Evolutionary conservation across 2,329 filamentous ascomycete genomes (phyloP).

Genomic region (Fusarium albidum): DNA sequence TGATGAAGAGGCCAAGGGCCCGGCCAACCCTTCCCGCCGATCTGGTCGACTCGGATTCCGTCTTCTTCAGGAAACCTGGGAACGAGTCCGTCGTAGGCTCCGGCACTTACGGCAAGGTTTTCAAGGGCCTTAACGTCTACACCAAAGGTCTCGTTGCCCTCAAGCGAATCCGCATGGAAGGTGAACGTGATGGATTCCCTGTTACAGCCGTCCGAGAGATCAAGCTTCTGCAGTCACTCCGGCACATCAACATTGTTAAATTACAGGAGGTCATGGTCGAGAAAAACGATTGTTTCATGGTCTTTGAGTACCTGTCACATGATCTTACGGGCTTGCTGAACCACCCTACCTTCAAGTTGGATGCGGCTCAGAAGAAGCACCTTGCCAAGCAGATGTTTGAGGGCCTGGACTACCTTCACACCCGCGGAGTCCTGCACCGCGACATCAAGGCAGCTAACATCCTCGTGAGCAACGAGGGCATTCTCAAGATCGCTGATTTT

Average conservation of each 20-base stretch:
- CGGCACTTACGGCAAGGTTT: constrained; percentile 95
- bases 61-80: constrained; percentile 95
- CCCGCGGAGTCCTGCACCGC: constrained; percentile 90
- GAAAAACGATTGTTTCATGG: constrained; percentile 99
- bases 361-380: constrained; percentile 88
- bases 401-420: constrained; percentile 91
- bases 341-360: constrained; percentile 88
- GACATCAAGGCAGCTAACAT: constrained; percentile 99
- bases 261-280: constrained; percentile 97
- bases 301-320: constrained; percentile 97
- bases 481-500: constrained; percentile 94
- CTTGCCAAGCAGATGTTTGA: constrained; percentile 93
- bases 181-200: constrained; percentile 88
- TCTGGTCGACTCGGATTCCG: constrained; percentile 81
- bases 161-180: constrained; percentile 94
- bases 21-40: constrained; percentile 76
- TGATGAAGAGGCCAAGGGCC: constrained; percentile 74
- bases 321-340: constrained; percentile 95
- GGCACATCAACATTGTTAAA: constrained; percentile 82
- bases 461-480: constrained; percentile 86
- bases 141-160: constrained; percentile 84
- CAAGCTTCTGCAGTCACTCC: constrained; percentile 87
- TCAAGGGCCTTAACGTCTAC: constrained; percentile 93
- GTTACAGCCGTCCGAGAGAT: constrained; percentile 92
- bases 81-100: constrained; percentile 97